Conservation (phyloP, 2,329 filamentous ascomycete species). For the Mariannaea sp. region DNA sequence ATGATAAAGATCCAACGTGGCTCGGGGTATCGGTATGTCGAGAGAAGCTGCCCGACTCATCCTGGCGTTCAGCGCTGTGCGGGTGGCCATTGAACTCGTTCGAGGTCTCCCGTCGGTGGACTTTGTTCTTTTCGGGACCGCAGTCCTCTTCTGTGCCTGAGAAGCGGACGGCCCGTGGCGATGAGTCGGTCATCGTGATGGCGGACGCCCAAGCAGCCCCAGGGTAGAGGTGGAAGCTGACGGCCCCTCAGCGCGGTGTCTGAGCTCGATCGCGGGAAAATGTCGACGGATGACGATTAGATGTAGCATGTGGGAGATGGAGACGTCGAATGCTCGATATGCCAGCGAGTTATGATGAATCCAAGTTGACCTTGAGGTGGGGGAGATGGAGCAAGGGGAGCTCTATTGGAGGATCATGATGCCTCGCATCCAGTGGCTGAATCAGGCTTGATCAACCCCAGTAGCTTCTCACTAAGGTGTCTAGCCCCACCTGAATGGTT, state of each 20-base stretch:
- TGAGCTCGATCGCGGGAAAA: constrained; percentile 19
- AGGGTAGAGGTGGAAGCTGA: constrained; percentile 26
- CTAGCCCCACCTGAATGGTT: constrained; percentile 28
- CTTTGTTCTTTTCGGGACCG: constrained; percentile 49
- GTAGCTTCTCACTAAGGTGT: constrained; percentile 26
- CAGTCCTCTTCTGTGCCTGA: constrained; percentile 53
- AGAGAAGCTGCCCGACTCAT: constrained; percentile 52
- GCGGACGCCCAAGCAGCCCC: constrained; percentile 25
- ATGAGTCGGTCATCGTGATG: constrained; percentile 50
- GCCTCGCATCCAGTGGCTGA: constrained; percentile 34
- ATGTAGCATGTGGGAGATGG: constrained; percentile 17
- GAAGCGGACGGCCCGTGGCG: constrained; percentile 62
- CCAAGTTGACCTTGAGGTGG: constrained; percentile 33
- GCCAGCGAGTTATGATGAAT: constrained; percentile 29
- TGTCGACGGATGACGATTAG: constrained; percentile 5
- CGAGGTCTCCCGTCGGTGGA: constrained; percentile 40
- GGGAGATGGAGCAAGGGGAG: constrained; percentile 31
- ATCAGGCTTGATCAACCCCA: constrained; percentile 24
- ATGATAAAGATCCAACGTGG: constrained; percentile 49
- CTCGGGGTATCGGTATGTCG: constrained; percentile 50
- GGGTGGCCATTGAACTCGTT: constrained; percentile 44
- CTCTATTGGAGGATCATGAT: constrained; percentile 37
- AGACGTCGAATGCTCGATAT: constrained; percentile 22
- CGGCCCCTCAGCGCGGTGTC: constrained; percentile 29
- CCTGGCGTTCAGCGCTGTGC: constrained; percentile 54